Conservation (phyloP, 2,329 filamentous ascomycete species). For the Arthrobotrys conoides region DNA sequence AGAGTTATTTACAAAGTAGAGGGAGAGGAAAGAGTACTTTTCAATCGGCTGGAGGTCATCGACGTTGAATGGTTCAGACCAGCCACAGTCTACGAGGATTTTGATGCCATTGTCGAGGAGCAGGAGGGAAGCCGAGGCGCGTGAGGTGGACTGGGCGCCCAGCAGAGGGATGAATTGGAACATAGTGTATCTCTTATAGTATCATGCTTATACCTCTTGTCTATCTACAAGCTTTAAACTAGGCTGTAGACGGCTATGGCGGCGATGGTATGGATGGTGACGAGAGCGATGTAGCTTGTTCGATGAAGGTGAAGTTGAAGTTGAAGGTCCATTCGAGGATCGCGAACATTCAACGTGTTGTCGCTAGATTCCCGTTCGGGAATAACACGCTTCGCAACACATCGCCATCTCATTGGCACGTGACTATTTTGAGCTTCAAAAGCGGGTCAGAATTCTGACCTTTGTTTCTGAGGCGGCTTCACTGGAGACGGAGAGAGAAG, state of each 20-base stretch:
- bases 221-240: neutral
- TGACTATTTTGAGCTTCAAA: constrained; percentile 11
- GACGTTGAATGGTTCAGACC: constrained; percentile 91
- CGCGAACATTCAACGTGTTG: neutral
- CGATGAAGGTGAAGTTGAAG: neutral
- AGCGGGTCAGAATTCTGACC: neutral
- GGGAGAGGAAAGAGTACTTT: constrained; percentile 73
- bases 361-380: neutral
- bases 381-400: neutral
- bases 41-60: constrained; percentile 88
- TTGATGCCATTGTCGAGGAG: constrained; percentile 98
- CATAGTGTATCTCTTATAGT: constrained; percentile 72
- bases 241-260: neutral
- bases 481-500: too few species aligned
- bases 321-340: neutral
- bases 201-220: constrained; percentile 9
- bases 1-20: constrained; percentile 21
- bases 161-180: constrained; percentile 95
- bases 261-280: neutral
- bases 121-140: constrained; percentile 92
- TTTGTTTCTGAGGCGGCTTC: too few species aligned
- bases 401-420: neutral
- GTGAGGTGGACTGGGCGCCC: constrained; percentile 87
- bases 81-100: constrained; percentile 92
- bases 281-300: neutral